These are phyloP conservation scores for Coniochaeta sp. DNA, from an alignment of 2,329 filamentous ascomycete genomes.

Conservation along the genomic window DNA sequence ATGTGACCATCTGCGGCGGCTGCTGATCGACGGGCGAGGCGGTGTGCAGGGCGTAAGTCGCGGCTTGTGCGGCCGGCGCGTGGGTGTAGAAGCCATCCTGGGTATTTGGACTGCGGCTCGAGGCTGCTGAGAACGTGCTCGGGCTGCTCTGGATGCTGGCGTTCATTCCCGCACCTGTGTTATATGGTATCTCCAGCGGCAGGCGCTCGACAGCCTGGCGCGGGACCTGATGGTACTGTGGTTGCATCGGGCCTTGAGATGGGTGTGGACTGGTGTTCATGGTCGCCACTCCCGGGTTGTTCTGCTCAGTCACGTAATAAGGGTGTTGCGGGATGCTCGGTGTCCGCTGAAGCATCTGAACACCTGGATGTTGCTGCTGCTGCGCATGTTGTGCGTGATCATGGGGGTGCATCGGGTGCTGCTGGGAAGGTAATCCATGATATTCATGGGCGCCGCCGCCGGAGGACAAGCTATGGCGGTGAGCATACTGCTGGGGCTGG, in stretches of 20 bases:
- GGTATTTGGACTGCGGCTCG: constrained; percentile 43
- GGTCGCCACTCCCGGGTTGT: constrained; percentile 54
- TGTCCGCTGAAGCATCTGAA: constrained; percentile 36
- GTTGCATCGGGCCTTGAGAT: constrained; percentile 24
- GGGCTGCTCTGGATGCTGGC: constrained; percentile 52
- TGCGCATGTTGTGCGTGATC: constrained; percentile 6
- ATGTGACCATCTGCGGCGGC: constrained; percentile 20
- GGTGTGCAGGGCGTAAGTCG: constrained; percentile 39
- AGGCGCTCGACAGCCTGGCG: constrained; percentile 38
- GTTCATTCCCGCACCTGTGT: constrained; percentile 33
- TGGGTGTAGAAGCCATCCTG: constrained; percentile 52
- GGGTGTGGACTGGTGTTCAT: constrained; percentile 32
- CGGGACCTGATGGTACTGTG: constrained; percentile 27
- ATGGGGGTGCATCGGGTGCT: constrained; percentile 18
- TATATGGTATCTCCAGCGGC: constrained; percentile 41
- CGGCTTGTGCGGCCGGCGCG: constrained; percentile 34
- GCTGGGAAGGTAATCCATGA: constrained; percentile 28
- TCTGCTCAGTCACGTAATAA: constrained; percentile 54
- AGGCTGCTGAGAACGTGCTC: constrained; percentile 47
- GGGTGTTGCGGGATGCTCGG: constrained; percentile 34
- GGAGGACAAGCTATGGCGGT: constrained; percentile 39
- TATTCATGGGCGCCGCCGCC: constrained; percentile 33
- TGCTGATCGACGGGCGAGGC: constrained; percentile 39
- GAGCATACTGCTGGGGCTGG: constrained; percentile 30
- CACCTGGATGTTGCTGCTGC: constrained; percentile 28